phyloP scores from a whole-genome alignment of 768 basidiomycete species.

The Agrocybe chaxingu region DNA sequence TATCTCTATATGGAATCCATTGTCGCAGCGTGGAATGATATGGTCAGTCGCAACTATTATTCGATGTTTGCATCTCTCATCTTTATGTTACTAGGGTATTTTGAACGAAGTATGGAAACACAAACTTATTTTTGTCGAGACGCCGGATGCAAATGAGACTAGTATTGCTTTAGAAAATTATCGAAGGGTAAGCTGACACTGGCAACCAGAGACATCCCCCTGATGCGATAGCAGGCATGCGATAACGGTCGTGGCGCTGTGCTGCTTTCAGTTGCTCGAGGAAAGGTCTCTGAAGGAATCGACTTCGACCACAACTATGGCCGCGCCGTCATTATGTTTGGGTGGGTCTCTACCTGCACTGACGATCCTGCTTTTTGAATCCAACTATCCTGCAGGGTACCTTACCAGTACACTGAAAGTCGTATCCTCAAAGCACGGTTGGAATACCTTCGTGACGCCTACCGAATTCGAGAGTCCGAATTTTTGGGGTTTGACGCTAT shows the following conservation, averaged over 20 bases:
- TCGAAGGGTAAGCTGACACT: constrained; percentile 56
- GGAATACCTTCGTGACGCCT: constrained; percentile 97
- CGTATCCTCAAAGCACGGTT: constrained; percentile 95
- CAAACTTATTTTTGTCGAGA: constrained; percentile 99
- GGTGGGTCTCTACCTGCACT: constrained; percentile 43
- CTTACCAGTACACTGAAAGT: constrained; percentile 98
- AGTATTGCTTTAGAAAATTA: constrained; percentile 98
- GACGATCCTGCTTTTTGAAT: neutral
- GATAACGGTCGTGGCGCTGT: constrained; percentile 98
- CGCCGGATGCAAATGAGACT: constrained; percentile 98
- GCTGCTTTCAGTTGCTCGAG: constrained; percentile 93
- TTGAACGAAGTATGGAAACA: constrained; percentile 99
- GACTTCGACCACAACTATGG: constrained; percentile 99
- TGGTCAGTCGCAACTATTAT: constrained; percentile 56
- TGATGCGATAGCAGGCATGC: constrained; percentile 64
- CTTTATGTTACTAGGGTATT: constrained; percentile 66
- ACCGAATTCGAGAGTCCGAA: constrained; percentile 97
- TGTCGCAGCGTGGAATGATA: constrained; percentile 99
- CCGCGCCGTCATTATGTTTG: constrained; percentile 99
- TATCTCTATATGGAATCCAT: constrained; percentile 99
- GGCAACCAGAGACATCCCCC: too few relatives aligned
- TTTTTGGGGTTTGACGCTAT: constrained; percentile 99
- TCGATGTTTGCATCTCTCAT: neutral
- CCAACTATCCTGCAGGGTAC: constrained; percentile 52
- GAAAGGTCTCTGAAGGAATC: constrained; percentile 99